These are phyloP conservation scores for Harringtonia lauricola DNA, from an alignment of 2,329 filamentous ascomycete genomes.

Conservation along the genomic window DNA sequence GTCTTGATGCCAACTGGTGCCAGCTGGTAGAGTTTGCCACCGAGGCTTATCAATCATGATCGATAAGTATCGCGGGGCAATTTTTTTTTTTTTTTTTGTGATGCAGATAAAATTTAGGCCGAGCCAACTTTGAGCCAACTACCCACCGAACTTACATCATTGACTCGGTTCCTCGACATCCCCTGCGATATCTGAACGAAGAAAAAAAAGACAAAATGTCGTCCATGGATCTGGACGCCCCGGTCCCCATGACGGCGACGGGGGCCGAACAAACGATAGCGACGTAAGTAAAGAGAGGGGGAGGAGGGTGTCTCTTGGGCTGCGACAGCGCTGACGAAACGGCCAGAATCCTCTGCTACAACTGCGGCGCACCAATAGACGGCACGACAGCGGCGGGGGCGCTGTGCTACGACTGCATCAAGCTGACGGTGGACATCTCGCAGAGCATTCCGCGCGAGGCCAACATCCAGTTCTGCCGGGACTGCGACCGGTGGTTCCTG, in stretches of 20 bases:
- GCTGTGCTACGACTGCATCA: constrained; percentile 92
- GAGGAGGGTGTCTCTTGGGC: too few relatives aligned
- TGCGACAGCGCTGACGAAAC: too few relatives aligned
- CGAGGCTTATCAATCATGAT: constrained; percentile 5
- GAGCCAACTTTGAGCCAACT: too few relatives aligned
- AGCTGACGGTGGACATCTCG: constrained; percentile 87
- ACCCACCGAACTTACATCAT: too few relatives aligned
- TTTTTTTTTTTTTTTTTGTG: constrained; percentile 7
- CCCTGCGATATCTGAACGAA: too few relatives aligned
- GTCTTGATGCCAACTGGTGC: background rate
- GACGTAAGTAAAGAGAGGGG: constrained; percentile 19
- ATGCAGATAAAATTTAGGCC: too few relatives aligned
- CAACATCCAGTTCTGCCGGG: constrained; percentile 79
- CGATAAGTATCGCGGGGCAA: constrained; percentile 8
- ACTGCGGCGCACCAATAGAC: constrained; percentile 92
- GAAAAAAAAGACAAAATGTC: constrained; percentile 4
- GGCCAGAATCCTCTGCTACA: constrained; percentile 83
- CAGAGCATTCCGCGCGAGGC: constrained; percentile 85
- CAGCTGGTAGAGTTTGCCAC: constrained; percentile 1
- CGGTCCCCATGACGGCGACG: constrained; percentile 17
- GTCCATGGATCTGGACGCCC: constrained; percentile 21
- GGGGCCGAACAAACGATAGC: constrained; percentile 18
- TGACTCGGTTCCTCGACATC: too few relatives aligned
- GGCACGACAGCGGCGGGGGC: constrained; percentile 78
- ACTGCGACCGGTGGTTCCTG: constrained; percentile 89